Percentiles rank a stretch among this genome's conserved stretches.
Conservation (phyloP, 805 yeast genomes). For the Wickerhamomyces sydowiorum region DNA sequence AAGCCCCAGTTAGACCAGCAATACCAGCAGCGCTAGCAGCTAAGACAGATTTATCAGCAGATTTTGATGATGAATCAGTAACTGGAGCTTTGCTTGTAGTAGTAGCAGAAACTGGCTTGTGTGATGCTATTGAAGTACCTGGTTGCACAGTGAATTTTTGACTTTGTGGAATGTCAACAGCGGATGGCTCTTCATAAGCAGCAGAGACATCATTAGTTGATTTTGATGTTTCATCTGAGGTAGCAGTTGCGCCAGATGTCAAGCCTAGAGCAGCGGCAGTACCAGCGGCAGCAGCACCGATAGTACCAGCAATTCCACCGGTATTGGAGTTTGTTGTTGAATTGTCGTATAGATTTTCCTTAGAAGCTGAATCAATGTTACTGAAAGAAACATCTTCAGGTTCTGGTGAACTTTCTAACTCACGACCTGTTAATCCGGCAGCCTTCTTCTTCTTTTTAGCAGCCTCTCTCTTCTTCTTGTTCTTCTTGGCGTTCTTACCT, state of each 20-base stretch:
- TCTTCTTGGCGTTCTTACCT: background rate
- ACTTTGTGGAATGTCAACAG: background rate
- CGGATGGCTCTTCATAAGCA: background rate
- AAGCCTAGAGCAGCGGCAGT: background rate
- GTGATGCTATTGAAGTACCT: background rate
- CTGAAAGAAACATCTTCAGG: background rate
- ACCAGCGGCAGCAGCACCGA: background rate
- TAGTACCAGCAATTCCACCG: background rate
- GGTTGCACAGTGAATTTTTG: background rate
- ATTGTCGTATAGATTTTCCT: too few relatives aligned
- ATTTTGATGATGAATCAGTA: background rate
- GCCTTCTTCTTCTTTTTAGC: background rate
- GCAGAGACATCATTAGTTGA: background rate
- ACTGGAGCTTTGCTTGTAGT: background rate
- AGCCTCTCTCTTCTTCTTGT: background rate
- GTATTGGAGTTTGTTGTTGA: background rate
- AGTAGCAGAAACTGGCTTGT: background rate
- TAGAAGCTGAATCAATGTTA: background rate
- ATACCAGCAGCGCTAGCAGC: background rate
- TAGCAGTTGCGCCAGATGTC: background rate
- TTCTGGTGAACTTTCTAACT: background rate
- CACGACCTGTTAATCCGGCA: background rate
- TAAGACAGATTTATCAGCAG: background rate
- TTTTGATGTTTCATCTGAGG: background rate
- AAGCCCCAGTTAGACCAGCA: background rate